A percentile compares a stretch with the other conserved stretches of the same genome.
Conservation (phyloP, 2,329 filamentous ascomycete genomes). For the Basipetospora chlamydospora region DNA sequence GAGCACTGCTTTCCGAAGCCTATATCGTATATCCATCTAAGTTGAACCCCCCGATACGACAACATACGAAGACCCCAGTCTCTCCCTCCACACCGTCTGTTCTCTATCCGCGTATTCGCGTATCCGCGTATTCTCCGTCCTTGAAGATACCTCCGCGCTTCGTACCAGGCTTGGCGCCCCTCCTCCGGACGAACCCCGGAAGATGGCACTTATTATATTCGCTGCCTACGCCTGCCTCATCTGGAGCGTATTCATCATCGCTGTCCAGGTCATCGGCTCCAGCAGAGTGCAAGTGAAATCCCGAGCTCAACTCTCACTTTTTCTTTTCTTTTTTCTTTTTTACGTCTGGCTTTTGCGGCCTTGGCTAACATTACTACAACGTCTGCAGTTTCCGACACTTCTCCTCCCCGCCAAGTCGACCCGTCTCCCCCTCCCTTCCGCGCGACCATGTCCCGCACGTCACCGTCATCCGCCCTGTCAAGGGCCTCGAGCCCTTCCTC, state of each 20-base stretch:
- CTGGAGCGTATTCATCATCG: slow-evolving; percentile 37
- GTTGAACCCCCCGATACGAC: no score
- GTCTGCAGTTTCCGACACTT: slow-evolving; percentile 35
- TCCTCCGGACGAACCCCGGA: no score
- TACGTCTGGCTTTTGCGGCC: not conserved
- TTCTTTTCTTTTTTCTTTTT: not conserved
- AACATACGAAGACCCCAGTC: no score
- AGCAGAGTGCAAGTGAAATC: slow-evolving; percentile 33
- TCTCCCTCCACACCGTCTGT: no score
- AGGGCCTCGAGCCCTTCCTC: slow-evolving; percentile 76
- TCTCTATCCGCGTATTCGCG: no score
- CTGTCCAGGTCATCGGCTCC: slow-evolving; percentile 42
- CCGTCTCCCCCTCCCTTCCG: slow-evolving; percentile 35
- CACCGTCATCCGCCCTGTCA: slow-evolving; percentile 84
- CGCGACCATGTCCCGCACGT: slow-evolving; percentile 56
- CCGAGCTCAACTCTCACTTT: no score
- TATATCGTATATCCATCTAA: no score
- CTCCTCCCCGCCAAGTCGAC: slow-evolving; percentile 30
- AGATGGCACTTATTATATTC: not conserved
- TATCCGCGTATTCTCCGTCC: no score
- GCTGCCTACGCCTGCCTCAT: slow-evolving; percentile 30
- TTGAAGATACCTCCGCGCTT: no score
- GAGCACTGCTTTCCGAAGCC: no score
- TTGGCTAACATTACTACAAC: not conserved
- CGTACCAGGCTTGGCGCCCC: no score